A percentile compares a stretch with the other conserved stretches of the same genome.
phyloP scores from a whole-genome alignment of 108 stramenopile species.

The Cyclotella baltica region DNA sequence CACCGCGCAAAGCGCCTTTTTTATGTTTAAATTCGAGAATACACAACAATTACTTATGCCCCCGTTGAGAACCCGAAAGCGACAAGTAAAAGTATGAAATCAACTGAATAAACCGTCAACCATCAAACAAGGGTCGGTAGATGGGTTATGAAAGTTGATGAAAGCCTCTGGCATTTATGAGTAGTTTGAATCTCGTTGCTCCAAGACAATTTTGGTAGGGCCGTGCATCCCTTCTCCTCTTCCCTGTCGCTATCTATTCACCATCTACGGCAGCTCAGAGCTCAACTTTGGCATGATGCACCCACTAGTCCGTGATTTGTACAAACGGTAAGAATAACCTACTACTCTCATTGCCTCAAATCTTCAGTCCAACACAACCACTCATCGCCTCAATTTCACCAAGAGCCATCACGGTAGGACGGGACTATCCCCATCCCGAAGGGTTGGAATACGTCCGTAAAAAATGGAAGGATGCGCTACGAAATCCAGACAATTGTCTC shows the following conservation, averaged over 20 bases:
- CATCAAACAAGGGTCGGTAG: too few species aligned
- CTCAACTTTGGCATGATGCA: slow-evolving; percentile 58
- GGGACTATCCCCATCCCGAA: slow-evolving; percentile 84
- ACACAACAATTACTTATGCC: too few species aligned
- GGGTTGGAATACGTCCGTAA: slow-evolving; percentile 86
- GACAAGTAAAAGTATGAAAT: too few species aligned
- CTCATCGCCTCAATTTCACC: background rate
- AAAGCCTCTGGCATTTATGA: too few species aligned
- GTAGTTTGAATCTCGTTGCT: too few species aligned
- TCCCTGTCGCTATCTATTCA: background rate
- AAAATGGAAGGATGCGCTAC: slow-evolving; percentile 87
- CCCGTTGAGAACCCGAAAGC: too few species aligned
- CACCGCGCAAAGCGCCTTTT: background rate
- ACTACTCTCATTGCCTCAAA: background rate
- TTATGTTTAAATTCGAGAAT: too few species aligned
- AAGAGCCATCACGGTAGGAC: slow-evolving; percentile 76
- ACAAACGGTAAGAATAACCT: slow-evolving; percentile 73
- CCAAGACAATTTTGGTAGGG: too few species aligned
- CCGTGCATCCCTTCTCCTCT: background rate
- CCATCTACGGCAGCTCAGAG: background rate
- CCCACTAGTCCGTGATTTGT: slow-evolving; percentile 90
- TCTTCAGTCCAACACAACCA: background rate
- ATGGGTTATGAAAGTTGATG: too few species aligned
- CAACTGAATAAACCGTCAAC: too few species aligned
- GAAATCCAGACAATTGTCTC: slow-evolving; percentile 70